phyloP scores from a whole-genome alignment of 345 rosid genomes.

The Jatropha curcas region DNA sequence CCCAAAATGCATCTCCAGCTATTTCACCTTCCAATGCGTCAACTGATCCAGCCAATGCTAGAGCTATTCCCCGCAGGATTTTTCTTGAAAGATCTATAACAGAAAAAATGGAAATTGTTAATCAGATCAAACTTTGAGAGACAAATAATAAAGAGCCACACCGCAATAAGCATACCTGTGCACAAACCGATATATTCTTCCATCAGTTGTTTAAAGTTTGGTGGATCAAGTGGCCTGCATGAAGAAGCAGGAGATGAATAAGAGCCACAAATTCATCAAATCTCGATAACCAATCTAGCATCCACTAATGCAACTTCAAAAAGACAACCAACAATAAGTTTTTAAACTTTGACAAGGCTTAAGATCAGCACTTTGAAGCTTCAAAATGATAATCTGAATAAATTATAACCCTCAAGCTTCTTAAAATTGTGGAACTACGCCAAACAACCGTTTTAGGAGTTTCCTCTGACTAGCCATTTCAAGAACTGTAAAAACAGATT shows the following conservation, averaged over 20 bases:
- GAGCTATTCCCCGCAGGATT: conserved; percentile 70
- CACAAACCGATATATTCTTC: conserved; percentile 72
- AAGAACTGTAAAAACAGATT: neutral
- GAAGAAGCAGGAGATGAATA: conserved; percentile 8
- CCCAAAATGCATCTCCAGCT: conserved; percentile 91
- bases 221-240: conserved; percentile 69
- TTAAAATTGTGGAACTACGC: neutral
- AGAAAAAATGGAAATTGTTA: conserved; percentile 13
- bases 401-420: neutral
- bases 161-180: conserved; percentile 45
- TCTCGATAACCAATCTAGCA: conserved; percentile 3
- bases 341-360: neutral
- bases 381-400: neutral
- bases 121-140: neutral
- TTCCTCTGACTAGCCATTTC: neutral
- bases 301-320: neutral
- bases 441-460: neutral
- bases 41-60: conserved; percentile 68
- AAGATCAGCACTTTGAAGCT: neutral
- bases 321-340: neutral
- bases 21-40: conserved; percentile 70
- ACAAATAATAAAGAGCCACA: conserved; percentile 10
- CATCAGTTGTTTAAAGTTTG: conserved; percentile 52
- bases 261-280: neutral
- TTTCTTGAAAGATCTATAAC: conserved; percentile 68